These are phyloP conservation scores for Fusarium sp. DNA, from an alignment of 2,329 filamentous ascomycete genomes.

Conservation along the genomic window DNA sequence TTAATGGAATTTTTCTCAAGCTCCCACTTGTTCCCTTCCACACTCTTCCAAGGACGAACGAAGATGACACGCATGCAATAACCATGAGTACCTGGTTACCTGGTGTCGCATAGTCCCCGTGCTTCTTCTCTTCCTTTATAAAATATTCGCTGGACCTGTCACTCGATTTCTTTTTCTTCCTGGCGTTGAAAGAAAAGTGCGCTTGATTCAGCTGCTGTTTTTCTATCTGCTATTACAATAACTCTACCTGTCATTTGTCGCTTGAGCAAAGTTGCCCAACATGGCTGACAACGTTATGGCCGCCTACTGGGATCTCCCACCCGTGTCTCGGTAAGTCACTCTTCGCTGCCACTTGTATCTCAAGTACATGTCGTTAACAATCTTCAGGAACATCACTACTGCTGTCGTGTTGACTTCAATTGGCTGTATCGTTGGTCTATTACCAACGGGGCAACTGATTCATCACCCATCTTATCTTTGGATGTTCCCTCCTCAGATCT, in stretches of 20 bases:
- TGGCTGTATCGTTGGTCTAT: slow-evolving; percentile 67
- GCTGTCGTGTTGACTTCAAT: slow-evolving; percentile 72
- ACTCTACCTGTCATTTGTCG: slow-evolving; percentile 9
- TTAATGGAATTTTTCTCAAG: slow-evolving; percentile 43
- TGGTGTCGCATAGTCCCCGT: slow-evolving; percentile 44
- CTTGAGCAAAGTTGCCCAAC: slow-evolving; percentile 52
- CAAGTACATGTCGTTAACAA: slow-evolving; percentile 38
- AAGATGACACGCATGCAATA: slow-evolving; percentile 55
- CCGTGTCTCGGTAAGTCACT: slow-evolving; percentile 58
- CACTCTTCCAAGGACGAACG: slow-evolving; percentile 39
- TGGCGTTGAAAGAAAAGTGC: slow-evolving; percentile 6
- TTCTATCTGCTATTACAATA: slow-evolving; percentile 21
- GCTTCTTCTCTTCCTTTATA: slow-evolving; percentile 37
- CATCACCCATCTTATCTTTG: slow-evolving; percentile 67
- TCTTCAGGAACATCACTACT: slow-evolving; percentile 74
- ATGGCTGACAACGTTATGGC: slow-evolving; percentile 53
- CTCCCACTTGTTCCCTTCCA: slow-evolving; percentile 35
- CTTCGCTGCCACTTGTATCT: not conserved
- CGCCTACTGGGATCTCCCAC: slow-evolving; percentile 58
- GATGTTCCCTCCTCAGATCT: slow-evolving; percentile 61
- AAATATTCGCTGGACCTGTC: slow-evolving; percentile 25
- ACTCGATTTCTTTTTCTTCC: slow-evolving; percentile 18
- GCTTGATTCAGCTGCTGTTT: slow-evolving; percentile 38
- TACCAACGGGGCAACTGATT: slow-evolving; percentile 64
- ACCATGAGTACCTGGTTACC: slow-evolving; percentile 52